phyloP scores from a whole-genome alignment of 192 early-diverging fungal genomes.

The Coemansia sp. region DNA sequence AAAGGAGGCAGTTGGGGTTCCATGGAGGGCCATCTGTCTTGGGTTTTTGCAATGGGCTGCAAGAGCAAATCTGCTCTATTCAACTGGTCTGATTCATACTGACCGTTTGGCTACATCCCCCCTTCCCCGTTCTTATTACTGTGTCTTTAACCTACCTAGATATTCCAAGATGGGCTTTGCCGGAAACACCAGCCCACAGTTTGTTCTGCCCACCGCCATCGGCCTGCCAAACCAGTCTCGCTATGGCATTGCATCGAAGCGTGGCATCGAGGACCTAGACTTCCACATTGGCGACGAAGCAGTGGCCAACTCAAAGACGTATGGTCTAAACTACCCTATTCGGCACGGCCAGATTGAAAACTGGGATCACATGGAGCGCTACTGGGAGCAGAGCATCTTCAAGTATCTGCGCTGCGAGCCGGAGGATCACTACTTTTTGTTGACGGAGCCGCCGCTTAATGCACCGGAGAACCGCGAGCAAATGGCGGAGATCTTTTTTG shows the following conservation, averaged over 20 bases:
- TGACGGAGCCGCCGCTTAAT: constrained; percentile 98
- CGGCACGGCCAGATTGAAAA: constrained; percentile 98
- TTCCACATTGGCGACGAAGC: constrained; percentile 98
- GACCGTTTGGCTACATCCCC: neutral
- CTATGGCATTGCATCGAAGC: constrained; percentile 86
- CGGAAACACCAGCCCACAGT: constrained; percentile 95
- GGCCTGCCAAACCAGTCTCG: constrained; percentile 58
- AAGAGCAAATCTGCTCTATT: neutral
- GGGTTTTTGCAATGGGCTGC: neutral
- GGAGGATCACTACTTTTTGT: constrained; percentile 94
- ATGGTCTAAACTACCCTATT: constrained; percentile 87
- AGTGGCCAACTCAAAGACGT: constrained; percentile 82
- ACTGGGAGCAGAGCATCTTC: constrained; percentile 98
- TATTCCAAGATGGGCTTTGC: constrained; percentile 98
- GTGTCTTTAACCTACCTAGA: constrained; percentile 11
- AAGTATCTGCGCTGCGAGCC: constrained; percentile 98
- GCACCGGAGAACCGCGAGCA: constrained; percentile 98
- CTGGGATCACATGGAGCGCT: constrained; percentile 99
- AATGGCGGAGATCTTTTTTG: constrained; percentile 99
- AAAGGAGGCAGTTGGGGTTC: neutral
- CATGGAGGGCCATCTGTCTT: neutral
- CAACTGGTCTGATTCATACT: neutral
- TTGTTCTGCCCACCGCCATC: constrained; percentile 95
- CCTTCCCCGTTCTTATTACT: neutral
- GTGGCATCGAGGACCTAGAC: constrained; percentile 96